Conservation (phyloP, 257 asterid species). For the Lantana camara region DNA sequence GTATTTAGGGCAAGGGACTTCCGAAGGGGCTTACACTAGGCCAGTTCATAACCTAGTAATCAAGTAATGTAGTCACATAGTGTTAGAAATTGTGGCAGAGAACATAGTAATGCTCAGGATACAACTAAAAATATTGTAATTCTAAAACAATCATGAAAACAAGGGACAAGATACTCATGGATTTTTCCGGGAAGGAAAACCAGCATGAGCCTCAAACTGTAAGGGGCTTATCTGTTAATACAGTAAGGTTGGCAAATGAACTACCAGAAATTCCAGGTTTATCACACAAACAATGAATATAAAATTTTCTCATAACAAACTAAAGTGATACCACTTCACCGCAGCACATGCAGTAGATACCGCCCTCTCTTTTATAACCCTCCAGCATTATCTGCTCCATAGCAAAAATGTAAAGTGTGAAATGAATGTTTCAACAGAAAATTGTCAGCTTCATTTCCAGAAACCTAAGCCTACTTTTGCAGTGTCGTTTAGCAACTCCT, state of each 20-base stretch:
- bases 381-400: constrained; percentile 58
- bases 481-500: no score
- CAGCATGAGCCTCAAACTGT: constrained; percentile 94
- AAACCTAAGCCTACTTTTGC: constrained; percentile 23
- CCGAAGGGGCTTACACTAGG: no score
- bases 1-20: no score
- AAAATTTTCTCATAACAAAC: background rate
- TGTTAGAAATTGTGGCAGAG: no score
- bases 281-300: background rate
- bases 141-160: constrained; percentile 10
- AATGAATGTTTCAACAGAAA: constrained; percentile 13
- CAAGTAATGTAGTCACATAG: no score
- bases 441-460: constrained; percentile 5
- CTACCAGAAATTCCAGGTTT: background rate
- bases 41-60: no score
- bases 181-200: constrained; percentile 80
- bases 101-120: no score
- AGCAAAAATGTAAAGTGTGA: constrained; percentile 27
- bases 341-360: constrained; percentile 73
- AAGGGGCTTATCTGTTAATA: constrained; percentile 87
- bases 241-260: constrained; percentile 29
- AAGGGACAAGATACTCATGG: constrained; percentile 63
- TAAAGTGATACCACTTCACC: constrained; percentile 62
- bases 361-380: constrained; percentile 70
- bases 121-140: no score